These are phyloP conservation scores for Nicotiana obtusifolia DNA, from an alignment of 257 asterid genomes.

Conservation along the genomic window DNA sequence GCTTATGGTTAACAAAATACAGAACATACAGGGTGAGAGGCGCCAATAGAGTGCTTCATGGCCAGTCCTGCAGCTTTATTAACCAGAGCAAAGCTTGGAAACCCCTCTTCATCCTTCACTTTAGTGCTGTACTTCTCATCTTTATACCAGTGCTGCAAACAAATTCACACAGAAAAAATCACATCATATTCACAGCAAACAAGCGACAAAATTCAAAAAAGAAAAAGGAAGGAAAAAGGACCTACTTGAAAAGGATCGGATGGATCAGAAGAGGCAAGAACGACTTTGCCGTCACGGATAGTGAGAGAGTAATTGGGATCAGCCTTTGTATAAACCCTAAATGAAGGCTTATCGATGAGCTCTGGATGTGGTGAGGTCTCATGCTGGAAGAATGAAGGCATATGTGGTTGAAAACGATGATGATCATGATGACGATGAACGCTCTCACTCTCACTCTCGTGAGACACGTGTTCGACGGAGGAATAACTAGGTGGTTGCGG, in stretches of 20 bases:
- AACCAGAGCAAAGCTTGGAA: constrained; percentile 65
- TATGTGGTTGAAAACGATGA: constrained; percentile 23
- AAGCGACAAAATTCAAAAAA: neutral
- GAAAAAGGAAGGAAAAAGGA: neutral
- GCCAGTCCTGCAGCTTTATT: constrained; percentile 69
- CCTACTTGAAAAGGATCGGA: constrained; percentile 64
- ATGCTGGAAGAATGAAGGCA: constrained; percentile 30
- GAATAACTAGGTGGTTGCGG: constrained; percentile 8
- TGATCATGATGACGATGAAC: neutral
- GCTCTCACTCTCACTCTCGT: constrained; percentile 15
- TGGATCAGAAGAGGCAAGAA: constrained; percentile 57
- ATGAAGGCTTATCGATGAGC: constrained; percentile 41
- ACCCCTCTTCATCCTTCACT: constrained; percentile 74
- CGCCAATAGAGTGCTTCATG: constrained; percentile 60
- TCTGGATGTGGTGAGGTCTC: constrained; percentile 17
- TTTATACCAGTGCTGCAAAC: constrained; percentile 64
- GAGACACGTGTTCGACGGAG: constrained; percentile 22
- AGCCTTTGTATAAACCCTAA: constrained; percentile 62
- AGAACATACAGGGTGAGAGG: constrained; percentile 38
- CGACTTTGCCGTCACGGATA: constrained; percentile 64
- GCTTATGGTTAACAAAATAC: neutral
- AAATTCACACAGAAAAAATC: neutral
- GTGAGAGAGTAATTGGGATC: constrained; percentile 55
- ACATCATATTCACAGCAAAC: neutral
- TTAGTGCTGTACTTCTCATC: constrained; percentile 56